Evolutionary conservation across 2,329 filamentous ascomycete species (phyloP).

Genomic region (Acarospora socialis): DNA sequence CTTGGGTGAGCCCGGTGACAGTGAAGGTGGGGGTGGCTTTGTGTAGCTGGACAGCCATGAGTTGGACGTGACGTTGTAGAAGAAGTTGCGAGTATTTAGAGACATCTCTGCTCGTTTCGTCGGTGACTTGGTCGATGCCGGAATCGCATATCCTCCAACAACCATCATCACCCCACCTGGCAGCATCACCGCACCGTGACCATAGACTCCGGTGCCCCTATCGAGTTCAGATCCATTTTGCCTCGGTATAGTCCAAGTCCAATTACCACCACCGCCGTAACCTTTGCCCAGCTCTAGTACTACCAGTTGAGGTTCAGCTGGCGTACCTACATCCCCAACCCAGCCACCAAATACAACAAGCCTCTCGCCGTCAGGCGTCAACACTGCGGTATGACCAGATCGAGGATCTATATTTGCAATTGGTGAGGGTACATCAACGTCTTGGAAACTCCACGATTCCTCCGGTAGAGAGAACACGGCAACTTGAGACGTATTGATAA

Average conservation of each 20-base stretch:
- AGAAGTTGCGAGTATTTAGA: slow-evolving; percentile 34
- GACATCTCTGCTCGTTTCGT: slow-evolving; percentile 20
- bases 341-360: slow-evolving; percentile 78
- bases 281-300: slow-evolving; percentile 61
- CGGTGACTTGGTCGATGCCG: slow-evolving; percentile 21
- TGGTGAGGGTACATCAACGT: slow-evolving; percentile 36
- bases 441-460: slow-evolving; percentile 71
- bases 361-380: slow-evolving; percentile 64
- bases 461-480: slow-evolving; percentile 79
- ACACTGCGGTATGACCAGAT: slow-evolving; percentile 75
- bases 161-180: slow-evolving; percentile 49
- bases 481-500: slow-evolving; percentile 87
- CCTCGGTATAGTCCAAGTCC: slow-evolving; percentile 30
- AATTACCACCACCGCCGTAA: slow-evolving; percentile 42
- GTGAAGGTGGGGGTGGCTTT: slow-evolving; percentile 26
- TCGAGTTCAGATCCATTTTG: slow-evolving; percentile 26
- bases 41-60: slow-evolving; percentile 44
- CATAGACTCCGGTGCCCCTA: slow-evolving; percentile 39
- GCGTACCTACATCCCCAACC: slow-evolving; percentile 65
- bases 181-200: slow-evolving; percentile 47
- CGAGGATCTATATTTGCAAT: slow-evolving; percentile 51
- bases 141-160: slow-evolving; percentile 42
- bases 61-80: slow-evolving; percentile 49
- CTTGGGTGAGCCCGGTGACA: slow-evolving; percentile 17
- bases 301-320: slow-evolving; percentile 69